Evolutionary conservation across 257 asterid genomes (phyloP), one percentile per base, ranked within the genome.

Genomic region (Lycium barbarum): DNA sequence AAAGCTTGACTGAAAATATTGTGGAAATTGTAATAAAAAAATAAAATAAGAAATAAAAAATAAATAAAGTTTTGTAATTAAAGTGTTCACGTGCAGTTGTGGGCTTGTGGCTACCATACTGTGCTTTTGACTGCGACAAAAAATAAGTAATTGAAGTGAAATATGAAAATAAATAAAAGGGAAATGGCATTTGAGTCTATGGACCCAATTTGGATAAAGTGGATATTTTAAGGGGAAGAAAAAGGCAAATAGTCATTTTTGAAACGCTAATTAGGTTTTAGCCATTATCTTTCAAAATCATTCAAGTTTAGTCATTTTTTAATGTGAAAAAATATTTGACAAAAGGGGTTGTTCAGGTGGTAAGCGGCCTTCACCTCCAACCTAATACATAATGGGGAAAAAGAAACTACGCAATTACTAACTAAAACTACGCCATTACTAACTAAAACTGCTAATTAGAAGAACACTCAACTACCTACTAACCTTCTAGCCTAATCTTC

Each of bases 1-100:
- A 51, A 26, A 71, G 36, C 61, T 80, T 49, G 79, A 82, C 54
- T 83, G 87, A 65, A 68, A 81, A 80, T 66, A 49, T 22, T 51
- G 71, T 53, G 38, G 62, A 84, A 84, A 81, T 62, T 40, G n/a
- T 65, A 47, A 65, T 79, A 80, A 53, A 78, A 79, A 85, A 55
- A 74, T 66, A 65, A 63, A 62, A 84, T 57, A 58, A 7, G n/a
- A 47, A 45, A 2, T 11, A 45, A 73, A 11, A 15, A 7, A 47
- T 47, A 73, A 73, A 73, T 18, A 10, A 43, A 73, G 18, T 0
- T 22, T 2, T 74, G 58, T 49, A 74, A 22, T 74, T 74, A 49
- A 74, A 74, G 81, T 26, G 81, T 47, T 74, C 62, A 74, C 81
- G 62, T 76, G 81, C 12, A 76, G 81, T 51, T 49, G 62, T 22